phyloP scores from a whole-genome alignment of 2,329 filamentous ascomycete species.

The Apiospora koreana region DNA sequence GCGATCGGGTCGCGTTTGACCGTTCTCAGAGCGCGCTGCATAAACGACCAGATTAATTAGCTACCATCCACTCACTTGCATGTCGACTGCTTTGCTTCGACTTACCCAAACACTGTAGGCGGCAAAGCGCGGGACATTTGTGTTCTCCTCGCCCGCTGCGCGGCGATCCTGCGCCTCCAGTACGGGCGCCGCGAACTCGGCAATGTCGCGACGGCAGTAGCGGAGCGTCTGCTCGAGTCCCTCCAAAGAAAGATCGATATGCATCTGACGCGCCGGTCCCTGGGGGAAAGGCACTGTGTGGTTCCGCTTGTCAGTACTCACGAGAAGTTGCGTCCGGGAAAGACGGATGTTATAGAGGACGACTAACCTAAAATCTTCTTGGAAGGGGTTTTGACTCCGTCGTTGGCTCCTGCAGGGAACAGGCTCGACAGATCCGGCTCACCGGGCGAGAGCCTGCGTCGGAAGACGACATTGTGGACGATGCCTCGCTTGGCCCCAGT shows the following conservation, averaged over 20 bases:
- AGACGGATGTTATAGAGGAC: too few relatives aligned
- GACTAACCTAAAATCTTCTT: neutral
- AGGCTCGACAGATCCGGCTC: constrained; percentile 8
- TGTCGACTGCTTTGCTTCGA: neutral
- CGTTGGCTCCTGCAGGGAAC: neutral
- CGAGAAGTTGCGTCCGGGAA: too few relatives aligned
- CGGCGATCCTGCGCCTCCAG: constrained; percentile 5
- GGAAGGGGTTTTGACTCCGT: neutral
- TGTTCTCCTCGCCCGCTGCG: neutral
- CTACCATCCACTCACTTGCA: neutral
- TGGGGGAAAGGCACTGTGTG: neutral
- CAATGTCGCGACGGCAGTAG: constrained; percentile 8
- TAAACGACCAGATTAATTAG: neutral
- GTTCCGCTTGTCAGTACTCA: neutral
- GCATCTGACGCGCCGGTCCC: neutral
- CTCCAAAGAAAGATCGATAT: constrained; percentile 7
- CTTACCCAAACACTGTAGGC: constrained; percentile 6
- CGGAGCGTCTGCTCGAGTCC: constrained; percentile 8
- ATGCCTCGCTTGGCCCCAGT: constrained; percentile 6
- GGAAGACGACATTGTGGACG: constrained; percentile 5
- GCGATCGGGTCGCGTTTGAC: constrained; percentile 5
- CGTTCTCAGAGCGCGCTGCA: neutral
- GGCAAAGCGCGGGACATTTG: neutral
- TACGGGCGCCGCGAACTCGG: neutral
- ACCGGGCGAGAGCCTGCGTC: constrained; percentile 2